Conservation (phyloP, 2,329 filamentous ascomycete species). For the Ceratocystiopsis sp. region DNA sequence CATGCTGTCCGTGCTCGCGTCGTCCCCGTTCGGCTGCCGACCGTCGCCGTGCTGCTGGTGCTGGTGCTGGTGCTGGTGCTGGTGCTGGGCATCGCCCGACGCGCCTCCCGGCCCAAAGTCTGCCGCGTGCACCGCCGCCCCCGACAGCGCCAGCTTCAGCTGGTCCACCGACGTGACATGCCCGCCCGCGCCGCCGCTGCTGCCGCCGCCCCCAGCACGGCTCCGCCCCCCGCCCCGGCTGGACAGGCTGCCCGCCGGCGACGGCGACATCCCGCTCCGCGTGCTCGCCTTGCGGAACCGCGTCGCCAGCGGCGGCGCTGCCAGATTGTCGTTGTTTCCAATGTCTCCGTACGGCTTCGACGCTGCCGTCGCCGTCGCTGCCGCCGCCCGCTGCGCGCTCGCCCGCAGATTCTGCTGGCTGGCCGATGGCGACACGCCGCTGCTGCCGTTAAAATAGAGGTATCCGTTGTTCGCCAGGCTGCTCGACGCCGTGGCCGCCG, state of each 20-base stretch:
- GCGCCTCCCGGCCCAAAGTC: constrained; percentile 12
- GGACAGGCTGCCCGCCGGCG: constrained; percentile 16
- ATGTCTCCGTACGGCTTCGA: too few species aligned
- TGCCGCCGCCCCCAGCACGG: constrained; percentile 11
- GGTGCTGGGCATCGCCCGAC: constrained; percentile 16
- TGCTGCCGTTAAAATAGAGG: constrained; percentile 10
- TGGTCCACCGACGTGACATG: constrained; percentile 46
- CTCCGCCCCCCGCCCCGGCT: constrained; percentile 13
- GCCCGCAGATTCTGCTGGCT: constrained; percentile 34
- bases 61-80: constrained; percentile 12
- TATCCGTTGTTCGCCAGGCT: constrained; percentile 12
- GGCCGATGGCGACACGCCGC: constrained; percentile 26
- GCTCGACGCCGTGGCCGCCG: constrained; percentile 27
- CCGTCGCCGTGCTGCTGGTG: constrained; percentile 6
- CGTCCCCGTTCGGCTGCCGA: constrained; percentile 30
- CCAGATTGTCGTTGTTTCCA: not conserved
- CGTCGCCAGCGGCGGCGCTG: constrained; percentile 18
- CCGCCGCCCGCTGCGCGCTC: constrained; percentile 23
- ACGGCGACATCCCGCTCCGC: constrained; percentile 31
- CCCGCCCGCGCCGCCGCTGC: constrained; percentile 19
- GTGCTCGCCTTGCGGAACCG: constrained; percentile 37
- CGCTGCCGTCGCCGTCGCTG: constrained; percentile 8
- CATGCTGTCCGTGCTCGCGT: constrained; percentile 49
- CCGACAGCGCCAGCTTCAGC: constrained; percentile 42
- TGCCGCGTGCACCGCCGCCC: constrained; percentile 23